Evolutionary conservation across 768 basidiomycete genomes (phyloP).

Genomic region (Mycena metata): DNA sequence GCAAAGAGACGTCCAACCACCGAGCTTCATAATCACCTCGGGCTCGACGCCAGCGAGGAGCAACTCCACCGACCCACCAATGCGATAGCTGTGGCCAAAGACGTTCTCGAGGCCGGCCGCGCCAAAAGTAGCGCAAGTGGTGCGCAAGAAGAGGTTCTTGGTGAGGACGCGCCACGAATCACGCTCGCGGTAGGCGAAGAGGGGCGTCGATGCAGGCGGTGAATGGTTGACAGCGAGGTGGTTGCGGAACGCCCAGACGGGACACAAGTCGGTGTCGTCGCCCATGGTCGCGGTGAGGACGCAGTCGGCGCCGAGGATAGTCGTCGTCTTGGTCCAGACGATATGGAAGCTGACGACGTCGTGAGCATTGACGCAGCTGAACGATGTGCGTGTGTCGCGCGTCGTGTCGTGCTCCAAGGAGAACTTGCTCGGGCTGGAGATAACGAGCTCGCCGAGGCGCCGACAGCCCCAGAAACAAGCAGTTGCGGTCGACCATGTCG

Average conservation of each 20-base stretch:
- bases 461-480: conserved; percentile 22
- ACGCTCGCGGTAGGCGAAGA: conserved; percentile 5
- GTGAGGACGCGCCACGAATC: not conserved
- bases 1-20: conserved; percentile 16
- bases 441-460: conserved; percentile 19
- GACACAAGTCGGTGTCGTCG: conserved; percentile 1
- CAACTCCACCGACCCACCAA: conserved; percentile 13
- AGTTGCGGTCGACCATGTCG: conserved; percentile 6
- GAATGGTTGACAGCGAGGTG: conserved; percentile 1
- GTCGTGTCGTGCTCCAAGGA: not conserved
- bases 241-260: not conserved
- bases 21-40: conserved; percentile 17
- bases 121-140: not conserved
- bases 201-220: not conserved
- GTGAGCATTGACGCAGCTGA: not conserved
- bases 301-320: not conserved
- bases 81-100: conserved; percentile 25
- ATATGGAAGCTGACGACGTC: not conserved
- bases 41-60: conserved; percentile 8
- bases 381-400: not conserved
- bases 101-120: not conserved
- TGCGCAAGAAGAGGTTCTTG: conserved; percentile 10
- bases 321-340: conserved; percentile 12
- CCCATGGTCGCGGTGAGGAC: not conserved
- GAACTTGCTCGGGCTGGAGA: not conserved